Evolutionary conservation across 208 protist genomes (phyloP), one percentile per base, ranked within the genome.

Genomic region (Vickermania ingenoplastis): DNA sequence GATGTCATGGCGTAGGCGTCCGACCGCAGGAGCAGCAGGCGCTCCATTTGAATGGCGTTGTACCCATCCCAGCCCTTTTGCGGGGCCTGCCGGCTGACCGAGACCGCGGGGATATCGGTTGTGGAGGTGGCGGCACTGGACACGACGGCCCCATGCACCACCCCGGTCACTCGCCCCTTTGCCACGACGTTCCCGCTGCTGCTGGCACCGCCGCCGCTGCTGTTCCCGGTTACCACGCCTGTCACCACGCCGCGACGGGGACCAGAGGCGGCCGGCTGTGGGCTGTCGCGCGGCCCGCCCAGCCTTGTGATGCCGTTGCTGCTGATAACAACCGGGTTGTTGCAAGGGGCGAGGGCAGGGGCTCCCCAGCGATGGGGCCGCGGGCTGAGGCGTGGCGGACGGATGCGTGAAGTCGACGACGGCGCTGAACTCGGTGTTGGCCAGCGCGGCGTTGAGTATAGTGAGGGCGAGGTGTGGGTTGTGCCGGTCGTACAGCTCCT

Each of bases 21-120:
- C 22, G 72, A 73, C 25, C 86, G 86, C 14, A 92, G 67, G 22
- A 92, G 73, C 31, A 90, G 65, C 22, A 92, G 63, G 17, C 77
- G 81, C 53, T 83, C 53, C 7, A 76, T 30, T 65, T 92, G 81
- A 3, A 67, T 80, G 3, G 67, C 54, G 65, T 90, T 92, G 31
- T 90, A 71, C 14, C 7, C 3, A 57, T 69, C 36, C 0, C 25
- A 45, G 31, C 62, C 73, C 23, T 54, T 62, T n/a, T 68, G 56
- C 26, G 55, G 63, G 45, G 29, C 31, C 41, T 62, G 45, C 60
- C 58, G 2, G 53, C 2, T 2, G 56, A 57, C 3, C 30, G 41
- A 23, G 13, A 36, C n/a, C 24, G 51, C 25, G 45, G 17, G 17
- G 31, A 53, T 2, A 30, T 23, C 48, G 23, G 25, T n/a, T n/a